Conservation (phyloP, 768 basidiomycete species). For the Lepiota venenata region DNA sequence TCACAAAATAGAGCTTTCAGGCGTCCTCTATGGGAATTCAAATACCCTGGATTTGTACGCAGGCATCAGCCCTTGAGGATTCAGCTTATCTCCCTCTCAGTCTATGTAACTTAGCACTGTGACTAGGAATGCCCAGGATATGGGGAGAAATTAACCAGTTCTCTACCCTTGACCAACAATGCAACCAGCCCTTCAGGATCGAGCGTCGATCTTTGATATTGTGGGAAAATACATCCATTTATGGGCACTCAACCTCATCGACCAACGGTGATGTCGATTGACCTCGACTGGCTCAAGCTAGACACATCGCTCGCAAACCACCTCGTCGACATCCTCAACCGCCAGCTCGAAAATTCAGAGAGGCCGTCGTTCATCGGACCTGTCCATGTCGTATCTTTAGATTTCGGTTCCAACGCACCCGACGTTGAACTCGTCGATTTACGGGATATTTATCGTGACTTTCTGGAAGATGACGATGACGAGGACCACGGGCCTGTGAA, state of each 20-base stretch:
- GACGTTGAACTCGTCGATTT: conserved; percentile 90
- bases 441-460: conserved; percentile 92
- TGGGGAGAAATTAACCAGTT: no score
- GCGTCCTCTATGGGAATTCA: no score
- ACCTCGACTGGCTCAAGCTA: conserved; percentile 89
- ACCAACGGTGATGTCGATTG: conserved; percentile 74
- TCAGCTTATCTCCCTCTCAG: no score
- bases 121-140: no score
- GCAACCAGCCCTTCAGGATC: no score
- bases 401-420: conserved; percentile 81
- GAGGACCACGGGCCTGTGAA: conserved; percentile 51
- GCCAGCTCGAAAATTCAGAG: conserved; percentile 62
- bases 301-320: conserved; percentile 65
- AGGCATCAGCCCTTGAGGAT: no score
- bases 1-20: no score
- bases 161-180: no score
- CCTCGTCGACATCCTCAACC: conserved; percentile 75
- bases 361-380: conserved; percentile 97
- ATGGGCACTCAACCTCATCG: background rate
- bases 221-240: no score
- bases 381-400: conserved; percentile 78
- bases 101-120: no score
- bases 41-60: no score
- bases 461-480: conserved; percentile 81
- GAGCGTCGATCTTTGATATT: no score